Conservation (phyloP, 257 asterid species). For the Dorcoceras hygrometricum region DNA sequence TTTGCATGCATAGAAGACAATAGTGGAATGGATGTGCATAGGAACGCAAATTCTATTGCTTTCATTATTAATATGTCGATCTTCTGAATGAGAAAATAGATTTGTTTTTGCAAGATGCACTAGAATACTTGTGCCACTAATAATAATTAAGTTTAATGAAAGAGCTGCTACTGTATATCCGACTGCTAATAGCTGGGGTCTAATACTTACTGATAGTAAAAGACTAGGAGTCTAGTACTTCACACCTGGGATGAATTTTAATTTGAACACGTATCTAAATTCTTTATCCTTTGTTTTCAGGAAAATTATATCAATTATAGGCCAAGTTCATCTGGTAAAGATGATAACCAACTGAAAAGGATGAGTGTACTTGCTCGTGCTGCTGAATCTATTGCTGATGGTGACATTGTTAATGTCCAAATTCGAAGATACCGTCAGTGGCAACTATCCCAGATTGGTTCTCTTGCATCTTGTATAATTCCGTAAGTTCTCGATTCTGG, state of each 20-base stretch:
- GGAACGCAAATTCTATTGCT: neutral
- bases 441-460: conserved; percentile 90
- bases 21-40: neutral
- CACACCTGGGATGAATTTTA: neutral
- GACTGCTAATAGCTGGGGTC: neutral
- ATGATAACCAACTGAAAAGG: conserved; percentile 78
- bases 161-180: neutral
- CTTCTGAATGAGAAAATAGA: neutral
- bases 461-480: conserved; percentile 73
- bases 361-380: conserved; percentile 71
- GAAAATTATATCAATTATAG: conserved; percentile 89
- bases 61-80: neutral
- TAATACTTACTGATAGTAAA: no score
- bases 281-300: conserved; percentile 44
- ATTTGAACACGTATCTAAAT: conserved; percentile 16
- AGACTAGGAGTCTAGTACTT: neutral
- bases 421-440: conserved; percentile 90
- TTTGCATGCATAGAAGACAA: neutral
- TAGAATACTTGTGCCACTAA: neutral
- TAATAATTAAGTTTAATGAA: no score
- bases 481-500: conserved; percentile 57
- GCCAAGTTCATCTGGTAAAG: conserved; percentile 72
- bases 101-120: neutral
- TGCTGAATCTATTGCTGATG: conserved; percentile 97
- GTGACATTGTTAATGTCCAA: conserved; percentile 91